phyloP scores from a whole-genome alignment of 306 rosid species.

The Lotus japonicus region DNA sequence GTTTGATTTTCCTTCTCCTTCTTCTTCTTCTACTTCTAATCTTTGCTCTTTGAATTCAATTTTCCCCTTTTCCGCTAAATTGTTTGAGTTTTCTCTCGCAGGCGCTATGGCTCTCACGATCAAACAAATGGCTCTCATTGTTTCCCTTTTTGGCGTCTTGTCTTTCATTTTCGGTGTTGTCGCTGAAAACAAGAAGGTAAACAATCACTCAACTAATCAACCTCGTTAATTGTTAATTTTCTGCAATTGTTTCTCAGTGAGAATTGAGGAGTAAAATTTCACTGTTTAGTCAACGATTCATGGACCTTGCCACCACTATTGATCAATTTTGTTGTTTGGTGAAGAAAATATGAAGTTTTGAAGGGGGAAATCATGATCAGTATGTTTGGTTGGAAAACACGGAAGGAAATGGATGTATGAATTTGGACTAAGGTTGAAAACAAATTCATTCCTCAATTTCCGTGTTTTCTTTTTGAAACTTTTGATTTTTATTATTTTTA shows the following conservation, averaged over 20 bases:
- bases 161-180: slow-evolving; percentile 38
- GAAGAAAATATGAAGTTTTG: too few species aligned
- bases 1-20: too few species aligned
- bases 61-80: neutral
- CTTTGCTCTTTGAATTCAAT: neutral
- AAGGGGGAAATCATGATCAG: too few species aligned
- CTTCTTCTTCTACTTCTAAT: too few species aligned
- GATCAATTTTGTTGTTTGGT: too few species aligned
- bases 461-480: too few species aligned
- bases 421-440: too few species aligned
- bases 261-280: neutral
- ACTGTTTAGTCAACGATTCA: neutral
- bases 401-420: too few species aligned
- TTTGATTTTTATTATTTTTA: too few species aligned
- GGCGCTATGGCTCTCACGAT: slow-evolving; percentile 18
- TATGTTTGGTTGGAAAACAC: too few species aligned
- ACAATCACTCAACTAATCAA: neutral
- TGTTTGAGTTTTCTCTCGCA: neutral
- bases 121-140: slow-evolving; percentile 23
- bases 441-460: too few species aligned
- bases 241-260: neutral
- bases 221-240: neutral
- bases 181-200: slow-evolving; percentile 45
- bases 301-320: too few species aligned
- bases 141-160: neutral